These are phyloP conservation scores for Pezicula rhizophila DNA, from an alignment of 2,329 filamentous ascomycete species.

Conservation along the genomic window DNA sequence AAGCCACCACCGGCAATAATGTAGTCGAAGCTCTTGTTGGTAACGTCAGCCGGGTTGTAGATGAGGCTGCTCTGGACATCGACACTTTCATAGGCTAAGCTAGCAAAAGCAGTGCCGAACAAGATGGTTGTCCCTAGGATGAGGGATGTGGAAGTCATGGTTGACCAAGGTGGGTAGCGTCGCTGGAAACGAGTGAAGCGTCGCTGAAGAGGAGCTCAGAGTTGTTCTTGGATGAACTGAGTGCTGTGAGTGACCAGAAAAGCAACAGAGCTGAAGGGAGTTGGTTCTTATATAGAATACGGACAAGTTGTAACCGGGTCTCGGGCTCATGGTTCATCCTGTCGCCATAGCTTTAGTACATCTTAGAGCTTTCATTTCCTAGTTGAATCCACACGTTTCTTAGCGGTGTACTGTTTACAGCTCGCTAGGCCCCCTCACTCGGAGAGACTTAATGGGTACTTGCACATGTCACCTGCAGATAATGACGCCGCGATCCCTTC, in stretches of 20 bases:
- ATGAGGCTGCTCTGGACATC: conserved; percentile 1
- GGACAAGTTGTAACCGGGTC: background rate
- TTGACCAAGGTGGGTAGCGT: background rate
- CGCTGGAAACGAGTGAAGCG: background rate
- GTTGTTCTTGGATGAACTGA: background rate
- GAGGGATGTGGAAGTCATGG: background rate
- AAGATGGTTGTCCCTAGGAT: background rate
- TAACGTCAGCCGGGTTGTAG: conserved; percentile 1
- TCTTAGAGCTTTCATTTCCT: background rate
- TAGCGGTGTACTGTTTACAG: background rate
- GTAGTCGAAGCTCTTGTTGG: conserved; percentile 23
- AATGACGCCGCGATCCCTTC: background rate
- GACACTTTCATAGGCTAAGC: background rate
- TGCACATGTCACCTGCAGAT: background rate
- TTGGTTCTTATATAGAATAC: background rate
- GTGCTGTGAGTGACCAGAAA: background rate
- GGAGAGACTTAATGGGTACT: background rate
- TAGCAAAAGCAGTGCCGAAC: background rate
- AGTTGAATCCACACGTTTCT: background rate
- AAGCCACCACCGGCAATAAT: conserved; percentile 22
- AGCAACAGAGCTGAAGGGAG: background rate
- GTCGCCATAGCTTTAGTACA: background rate
- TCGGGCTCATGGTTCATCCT: background rate
- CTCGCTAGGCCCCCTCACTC: background rate
- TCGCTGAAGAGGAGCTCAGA: background rate